phyloP scores from a whole-genome alignment of 2,329 filamentous ascomycete species.

The Trichoderma brevicompactum region DNA sequence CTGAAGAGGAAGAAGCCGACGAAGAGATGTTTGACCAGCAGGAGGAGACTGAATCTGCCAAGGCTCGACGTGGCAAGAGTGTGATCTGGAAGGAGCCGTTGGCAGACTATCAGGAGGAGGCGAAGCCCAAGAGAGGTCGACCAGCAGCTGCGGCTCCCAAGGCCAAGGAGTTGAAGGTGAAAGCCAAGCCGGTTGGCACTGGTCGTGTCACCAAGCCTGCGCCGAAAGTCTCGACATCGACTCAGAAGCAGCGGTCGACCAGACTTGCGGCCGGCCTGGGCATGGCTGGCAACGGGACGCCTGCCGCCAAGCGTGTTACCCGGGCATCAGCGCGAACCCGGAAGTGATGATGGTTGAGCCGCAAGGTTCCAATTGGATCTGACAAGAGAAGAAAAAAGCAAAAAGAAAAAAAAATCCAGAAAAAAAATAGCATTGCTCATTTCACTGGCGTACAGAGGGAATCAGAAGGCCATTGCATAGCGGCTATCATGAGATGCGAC shows the following conservation, averaged over 20 bases:
- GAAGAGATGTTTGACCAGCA: constrained; percentile 33
- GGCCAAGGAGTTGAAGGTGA: constrained; percentile 32
- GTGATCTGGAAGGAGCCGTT: constrained; percentile 45
- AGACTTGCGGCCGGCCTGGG: constrained; percentile 41
- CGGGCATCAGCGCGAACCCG: constrained; percentile 38
- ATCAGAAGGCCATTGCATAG: background rate
- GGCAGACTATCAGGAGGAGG: constrained; percentile 36
- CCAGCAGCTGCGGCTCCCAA: constrained; percentile 31
- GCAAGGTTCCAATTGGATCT: constrained; percentile 12
- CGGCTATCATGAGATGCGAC: background rate
- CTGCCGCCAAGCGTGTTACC: constrained; percentile 41
- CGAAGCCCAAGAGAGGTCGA: constrained; percentile 37
- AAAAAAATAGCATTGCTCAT: constrained; percentile 4
- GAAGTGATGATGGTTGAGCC: constrained; percentile 31
- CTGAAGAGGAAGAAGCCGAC: constrained; percentile 35
- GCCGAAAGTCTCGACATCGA: constrained; percentile 24
- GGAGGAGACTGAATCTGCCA: constrained; percentile 28
- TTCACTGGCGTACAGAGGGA: background rate
- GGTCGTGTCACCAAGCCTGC: constrained; percentile 41
- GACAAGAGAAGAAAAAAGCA: background rate
- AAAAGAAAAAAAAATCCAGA: background rate
- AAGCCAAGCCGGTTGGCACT: constrained; percentile 22
- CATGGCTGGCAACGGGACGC: constrained; percentile 43
- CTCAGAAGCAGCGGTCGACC: constrained; percentile 37
- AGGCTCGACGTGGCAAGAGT: constrained; percentile 36